Percentiles rank a stretch among this genome's conserved stretches.
Evolutionary conservation across 1,284 basidiomycete species (phyloP).

Genomic region (Thelephora terrestris): DNA sequence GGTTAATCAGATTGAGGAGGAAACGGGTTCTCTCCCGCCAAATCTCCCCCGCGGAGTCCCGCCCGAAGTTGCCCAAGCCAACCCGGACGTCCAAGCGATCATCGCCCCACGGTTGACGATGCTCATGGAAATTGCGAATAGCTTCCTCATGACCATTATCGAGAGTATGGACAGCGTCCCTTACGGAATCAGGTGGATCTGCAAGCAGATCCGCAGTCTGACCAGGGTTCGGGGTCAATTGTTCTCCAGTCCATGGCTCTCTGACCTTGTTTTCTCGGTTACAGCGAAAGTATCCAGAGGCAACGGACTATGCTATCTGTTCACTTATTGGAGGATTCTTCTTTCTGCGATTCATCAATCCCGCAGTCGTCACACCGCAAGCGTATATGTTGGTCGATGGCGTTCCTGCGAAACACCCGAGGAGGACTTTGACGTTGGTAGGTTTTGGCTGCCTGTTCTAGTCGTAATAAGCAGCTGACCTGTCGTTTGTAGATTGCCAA

Average conservation of each 20-base stretch:
- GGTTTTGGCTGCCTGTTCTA: slow-evolving; percentile 13
- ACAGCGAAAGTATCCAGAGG: slow-evolving; percentile 96
- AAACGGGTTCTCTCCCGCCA: slow-evolving; percentile 82
- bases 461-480: slow-evolving; percentile 1
- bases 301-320: slow-evolving; percentile 95
- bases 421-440: slow-evolving; percentile 90
- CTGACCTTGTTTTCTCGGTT: slow-evolving; percentile 4
- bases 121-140: slow-evolving; percentile 99
- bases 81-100: slow-evolving; percentile 93
- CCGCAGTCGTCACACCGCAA: slow-evolving; percentile 98
- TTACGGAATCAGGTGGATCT: slow-evolving; percentile 99
- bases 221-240: slow-evolving; percentile 59
- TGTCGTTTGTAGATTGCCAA: slow-evolving; percentile 75
- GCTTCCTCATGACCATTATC: slow-evolving; percentile 95
- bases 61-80: slow-evolving; percentile 88
- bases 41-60: slow-evolving; percentile 89
- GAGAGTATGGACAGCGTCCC: slow-evolving; percentile 96
- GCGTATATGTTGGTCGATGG: slow-evolving; percentile 99
- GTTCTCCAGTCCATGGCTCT: slow-evolving; percentile 4
- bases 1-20: slow-evolving; percentile 96
- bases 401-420: slow-evolving; percentile 93
- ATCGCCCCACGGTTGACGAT: slow-evolving; percentile 93
- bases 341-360: slow-evolving; percentile 99
- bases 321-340: slow-evolving; percentile 99
- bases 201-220: slow-evolving; percentile 95